These are phyloP conservation scores for Bromus sterilis DNA, from an alignment of 176 grass and related monocot genomes.

Conservation along the genomic window DNA sequence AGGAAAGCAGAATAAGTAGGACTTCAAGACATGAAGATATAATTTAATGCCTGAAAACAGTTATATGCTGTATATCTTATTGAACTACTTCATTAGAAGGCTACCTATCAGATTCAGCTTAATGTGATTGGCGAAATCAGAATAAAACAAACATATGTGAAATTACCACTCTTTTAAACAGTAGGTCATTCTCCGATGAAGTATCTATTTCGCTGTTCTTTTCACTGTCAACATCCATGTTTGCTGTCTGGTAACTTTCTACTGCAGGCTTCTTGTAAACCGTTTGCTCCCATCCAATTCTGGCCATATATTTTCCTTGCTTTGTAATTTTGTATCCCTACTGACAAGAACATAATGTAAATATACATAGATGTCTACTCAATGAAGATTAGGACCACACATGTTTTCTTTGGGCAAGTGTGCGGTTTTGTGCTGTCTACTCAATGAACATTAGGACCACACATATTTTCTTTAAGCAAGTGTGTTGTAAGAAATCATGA, in stretches of 20 bases:
- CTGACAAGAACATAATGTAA: slow-evolving; percentile 11
- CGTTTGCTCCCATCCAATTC: slow-evolving; percentile 85
- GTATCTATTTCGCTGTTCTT: slow-evolving; percentile 30
- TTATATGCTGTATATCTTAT: slow-evolving; percentile 1
- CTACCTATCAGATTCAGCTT: not conserved
- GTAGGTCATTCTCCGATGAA: slow-evolving; percentile 45
- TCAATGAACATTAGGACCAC: not conserved
- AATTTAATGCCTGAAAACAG: slow-evolving; percentile 1
- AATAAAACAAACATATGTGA: not conserved
- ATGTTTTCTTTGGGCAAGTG: not conserved
- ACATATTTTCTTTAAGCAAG: not conserved
- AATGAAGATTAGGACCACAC: not conserved
- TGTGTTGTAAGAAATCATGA: not conserved
- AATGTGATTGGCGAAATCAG: not conserved
- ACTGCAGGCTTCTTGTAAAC: slow-evolving; percentile 58
- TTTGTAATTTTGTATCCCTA: slow-evolving; percentile 97
- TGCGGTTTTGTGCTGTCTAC: not conserved
- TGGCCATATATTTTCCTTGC: slow-evolving; percentile 68
- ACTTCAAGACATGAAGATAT: not conserved
- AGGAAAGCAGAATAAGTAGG: slow-evolving; percentile 3
- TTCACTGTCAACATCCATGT: slow-evolving; percentile 59
- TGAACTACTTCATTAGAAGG: not conserved
- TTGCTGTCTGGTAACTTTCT: slow-evolving; percentile 96
- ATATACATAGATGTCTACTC: not conserved
- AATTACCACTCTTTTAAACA: slow-evolving; percentile 93